Evolutionary conservation across 1,284 basidiomycete genomes (phyloP).

Genomic region (Microbotryum silenes-acaulis): DNA sequence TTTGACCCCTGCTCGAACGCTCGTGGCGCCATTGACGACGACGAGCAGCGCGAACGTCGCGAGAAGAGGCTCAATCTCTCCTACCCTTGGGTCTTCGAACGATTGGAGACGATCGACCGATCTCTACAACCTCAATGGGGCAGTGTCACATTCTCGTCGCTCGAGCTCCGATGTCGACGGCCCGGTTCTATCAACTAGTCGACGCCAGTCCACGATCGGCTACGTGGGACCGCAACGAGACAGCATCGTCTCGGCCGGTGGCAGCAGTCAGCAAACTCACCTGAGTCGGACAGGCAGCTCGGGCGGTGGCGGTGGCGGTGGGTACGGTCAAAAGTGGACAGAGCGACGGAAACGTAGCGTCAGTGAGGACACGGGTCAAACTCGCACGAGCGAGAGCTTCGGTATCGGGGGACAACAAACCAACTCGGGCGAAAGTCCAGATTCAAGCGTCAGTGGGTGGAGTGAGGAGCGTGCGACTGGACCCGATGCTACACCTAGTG

Average conservation of each 20-base stretch:
- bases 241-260: neutral
- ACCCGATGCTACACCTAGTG: neutral
- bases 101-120: neutral
- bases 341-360: neutral
- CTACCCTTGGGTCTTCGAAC: neutral
- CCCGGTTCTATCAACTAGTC: neutral
- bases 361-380: slow-evolving; percentile 12
- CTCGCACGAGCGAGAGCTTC: slow-evolving; percentile 3
- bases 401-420: neutral
- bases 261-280: neutral
- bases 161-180: neutral
- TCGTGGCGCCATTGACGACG: slow-evolving; percentile 16
- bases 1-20: slow-evolving; percentile 18
- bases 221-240: slow-evolving; percentile 7
- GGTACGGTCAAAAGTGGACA: neutral
- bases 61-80: neutral
- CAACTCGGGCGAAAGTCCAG: slow-evolving; percentile 10
- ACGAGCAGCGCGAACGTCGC: neutral
- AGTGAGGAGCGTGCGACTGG: slow-evolving; percentile 3
- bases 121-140: neutral
- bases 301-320: neutral
- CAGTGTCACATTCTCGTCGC: neutral
- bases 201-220: slow-evolving; percentile 1
- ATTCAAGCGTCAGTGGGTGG: slow-evolving; percentile 21
- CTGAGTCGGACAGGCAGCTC: neutral